Base-by-base conservation (phyloP, 495 filamentous ascomycete species). In the Podospora bellae-mahoneyi region DNA sequence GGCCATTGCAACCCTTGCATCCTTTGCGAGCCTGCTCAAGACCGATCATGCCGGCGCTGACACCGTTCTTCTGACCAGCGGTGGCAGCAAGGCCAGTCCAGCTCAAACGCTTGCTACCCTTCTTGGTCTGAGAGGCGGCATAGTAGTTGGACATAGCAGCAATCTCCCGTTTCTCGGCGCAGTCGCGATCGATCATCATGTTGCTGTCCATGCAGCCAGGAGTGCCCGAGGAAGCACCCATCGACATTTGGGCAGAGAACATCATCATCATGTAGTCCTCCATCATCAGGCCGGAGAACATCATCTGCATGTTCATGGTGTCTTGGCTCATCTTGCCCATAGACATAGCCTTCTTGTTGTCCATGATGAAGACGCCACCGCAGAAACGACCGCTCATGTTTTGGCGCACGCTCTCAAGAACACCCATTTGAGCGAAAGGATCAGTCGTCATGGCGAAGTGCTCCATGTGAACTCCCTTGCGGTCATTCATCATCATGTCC, bases 81-180 rank as follows among this genome's bases (percentile, higher is more conserved):
- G 66, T 66, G 20, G 68, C 67, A 0, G 74, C 76, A 9, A 79
- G 73, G 1, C 73, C 76, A 2, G 76, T 80, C 78, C 78, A 80
- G 68, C 77, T 79, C 9, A 77, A 68, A 15, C 78, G 71, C 68
- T 76, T 78, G 55, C 70, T 60, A 61, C 62, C 62, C 65, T 71
- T 74, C 9, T 68, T 70, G 26, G 61, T 60, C 61, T 72, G 68
- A 26, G 69, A 69, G 0, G 71, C 67, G 0, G 75, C 68, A 60
- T 76, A 71, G 69, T 74, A 74, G 55, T 72, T 73, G 9, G 69
- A 63, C 61, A 80, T 76, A 65, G 78, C 77, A 1, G 76, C 74
- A 19, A 79, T 73, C 70, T 81, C 79, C 61, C 77, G 73, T 73
- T 79, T 78, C 69, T 81, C 79, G 56, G 76, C 77, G 58, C 74